Percentiles rank a stretch among this genome's conserved stretches.
Evolutionary conservation across 345 rosid genomes (phyloP).

Genomic region (Lumnitzera racemosa): DNA sequence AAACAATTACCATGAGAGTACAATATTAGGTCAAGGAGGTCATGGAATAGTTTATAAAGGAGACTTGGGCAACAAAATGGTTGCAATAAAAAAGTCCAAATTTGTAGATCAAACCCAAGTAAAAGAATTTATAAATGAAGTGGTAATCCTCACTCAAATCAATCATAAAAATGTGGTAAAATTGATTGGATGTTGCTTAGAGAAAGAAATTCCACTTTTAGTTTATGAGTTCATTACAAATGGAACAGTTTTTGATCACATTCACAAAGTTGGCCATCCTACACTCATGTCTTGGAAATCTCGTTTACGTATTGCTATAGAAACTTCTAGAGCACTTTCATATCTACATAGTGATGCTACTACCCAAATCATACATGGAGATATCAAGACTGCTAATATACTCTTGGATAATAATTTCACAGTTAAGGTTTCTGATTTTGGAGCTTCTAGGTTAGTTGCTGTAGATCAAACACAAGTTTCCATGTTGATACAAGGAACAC

Average conservation of each 20-base stretch:
- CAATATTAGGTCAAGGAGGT: slow-evolving; percentile 35
- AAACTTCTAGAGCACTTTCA: slow-evolving; percentile 21
- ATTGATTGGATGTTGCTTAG: no score
- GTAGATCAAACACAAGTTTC: slow-evolving; percentile 34
- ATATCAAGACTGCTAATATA: slow-evolving; percentile 35
- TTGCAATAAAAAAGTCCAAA: background rate
- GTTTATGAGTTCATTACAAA: slow-evolving; percentile 36
- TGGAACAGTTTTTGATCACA: slow-evolving; percentile 32
- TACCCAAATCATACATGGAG: slow-evolving; percentile 30
- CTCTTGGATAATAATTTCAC: slow-evolving; percentile 2
- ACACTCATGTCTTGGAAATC: slow-evolving; percentile 24
- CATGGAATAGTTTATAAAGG: slow-evolving; percentile 43
- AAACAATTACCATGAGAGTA: slow-evolving; percentile 20
- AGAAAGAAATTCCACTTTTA: slow-evolving; percentile 16
- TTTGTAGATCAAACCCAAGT: no score
- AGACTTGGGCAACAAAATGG: slow-evolving; percentile 16
- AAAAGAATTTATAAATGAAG: no score
- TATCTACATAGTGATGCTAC: slow-evolving; percentile 32
- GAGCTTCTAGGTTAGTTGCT: slow-evolving; percentile 34
- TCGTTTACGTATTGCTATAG: slow-evolving; percentile 26
- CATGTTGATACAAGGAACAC: slow-evolving; percentile 39
- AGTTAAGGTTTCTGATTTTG: slow-evolving; percentile 46
- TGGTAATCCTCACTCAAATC: no score
- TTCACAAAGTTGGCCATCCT: slow-evolving; percentile 18
- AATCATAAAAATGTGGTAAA: no score